Evolutionary conservation across 805 yeast genomes (phyloP).

Genomic region (Metschnikowia matae): DNA sequence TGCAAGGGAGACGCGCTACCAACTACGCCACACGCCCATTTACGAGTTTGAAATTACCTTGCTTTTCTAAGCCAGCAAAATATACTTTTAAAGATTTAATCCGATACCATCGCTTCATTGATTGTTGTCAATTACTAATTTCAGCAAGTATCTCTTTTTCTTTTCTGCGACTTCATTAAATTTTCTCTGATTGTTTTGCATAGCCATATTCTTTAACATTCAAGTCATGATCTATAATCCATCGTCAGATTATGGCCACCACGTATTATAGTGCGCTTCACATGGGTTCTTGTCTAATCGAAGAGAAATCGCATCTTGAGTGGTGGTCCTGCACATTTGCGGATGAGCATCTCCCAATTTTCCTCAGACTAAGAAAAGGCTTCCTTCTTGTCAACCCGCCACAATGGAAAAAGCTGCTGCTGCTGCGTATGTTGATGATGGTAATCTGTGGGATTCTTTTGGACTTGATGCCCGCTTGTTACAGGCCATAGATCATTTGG

Average conservation of each 20-base stretch:
- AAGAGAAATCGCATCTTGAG: background rate
- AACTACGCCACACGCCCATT: constrained; percentile 76
- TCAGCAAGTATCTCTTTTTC: background rate
- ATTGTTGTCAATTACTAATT: too few species aligned
- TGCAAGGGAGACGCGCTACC: constrained; percentile 82
- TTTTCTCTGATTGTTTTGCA: too few species aligned
- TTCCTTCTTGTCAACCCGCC: background rate
- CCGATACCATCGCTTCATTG: too few species aligned
- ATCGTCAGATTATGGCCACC: too few species aligned
- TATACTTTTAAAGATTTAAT: too few species aligned
- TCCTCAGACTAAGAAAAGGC: constrained; percentile 2
- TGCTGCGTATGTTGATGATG: constrained; percentile 67
- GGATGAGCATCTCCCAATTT: constrained; percentile 19
- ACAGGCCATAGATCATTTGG: constrained; percentile 79
- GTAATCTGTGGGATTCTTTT: constrained; percentile 67
- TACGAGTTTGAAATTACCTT: background rate
- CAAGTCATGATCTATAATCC: too few species aligned
- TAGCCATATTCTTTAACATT: too few species aligned
- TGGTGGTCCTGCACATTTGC: constrained; percentile 8
- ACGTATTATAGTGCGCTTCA: background rate
- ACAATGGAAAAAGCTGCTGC: constrained; percentile 43
- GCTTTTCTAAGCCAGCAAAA: too few species aligned
- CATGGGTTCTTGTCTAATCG: background rate
- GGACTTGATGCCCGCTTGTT: constrained; percentile 76
- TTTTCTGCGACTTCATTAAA: too few species aligned